These are phyloP conservation scores for Hibiscus trionum DNA, from an alignment of 345 rosid species.

Conservation along the genomic window DNA sequence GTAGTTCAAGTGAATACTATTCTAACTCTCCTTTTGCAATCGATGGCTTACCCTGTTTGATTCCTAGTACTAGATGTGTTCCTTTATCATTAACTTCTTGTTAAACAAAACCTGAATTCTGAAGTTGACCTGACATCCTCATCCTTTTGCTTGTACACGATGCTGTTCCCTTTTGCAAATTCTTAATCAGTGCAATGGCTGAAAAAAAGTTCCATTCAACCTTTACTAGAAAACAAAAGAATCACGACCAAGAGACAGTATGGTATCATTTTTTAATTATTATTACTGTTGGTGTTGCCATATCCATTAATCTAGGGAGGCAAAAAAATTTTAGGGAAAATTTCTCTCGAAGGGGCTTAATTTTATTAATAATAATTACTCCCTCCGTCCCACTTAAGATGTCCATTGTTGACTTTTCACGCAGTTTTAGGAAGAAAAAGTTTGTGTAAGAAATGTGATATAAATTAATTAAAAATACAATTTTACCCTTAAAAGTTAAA, in stretches of 20 bases:
- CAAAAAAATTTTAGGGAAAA: not conserved
- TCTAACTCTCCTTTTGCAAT: not conserved
- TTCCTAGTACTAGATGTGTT: not conserved
- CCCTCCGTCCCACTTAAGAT: no score
- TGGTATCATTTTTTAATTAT: not conserved
- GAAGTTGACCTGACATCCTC: not conserved
- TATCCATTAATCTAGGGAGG: not conserved
- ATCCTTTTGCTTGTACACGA: not conserved
- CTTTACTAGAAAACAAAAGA: not conserved
- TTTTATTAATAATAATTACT: not conserved
- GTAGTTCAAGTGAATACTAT: not conserved
- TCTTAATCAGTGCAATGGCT: not conserved
- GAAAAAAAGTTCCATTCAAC: not conserved
- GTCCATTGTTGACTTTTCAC: no score
- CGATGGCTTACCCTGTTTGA: not conserved
- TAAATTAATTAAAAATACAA: no score
- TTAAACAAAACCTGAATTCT: no score
- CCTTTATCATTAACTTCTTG: not conserved
- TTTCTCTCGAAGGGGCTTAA: not conserved
- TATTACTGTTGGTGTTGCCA: not conserved
- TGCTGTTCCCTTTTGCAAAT: not conserved
- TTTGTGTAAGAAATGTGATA: no score
- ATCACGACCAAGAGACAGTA: not conserved
- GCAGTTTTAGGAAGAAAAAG: no score
- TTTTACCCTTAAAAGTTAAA: no score